These are phyloP conservation scores for Berberis thunbergii DNA, from an alignment of 164 flowering plant genomes.

Conservation along the genomic window DNA sequence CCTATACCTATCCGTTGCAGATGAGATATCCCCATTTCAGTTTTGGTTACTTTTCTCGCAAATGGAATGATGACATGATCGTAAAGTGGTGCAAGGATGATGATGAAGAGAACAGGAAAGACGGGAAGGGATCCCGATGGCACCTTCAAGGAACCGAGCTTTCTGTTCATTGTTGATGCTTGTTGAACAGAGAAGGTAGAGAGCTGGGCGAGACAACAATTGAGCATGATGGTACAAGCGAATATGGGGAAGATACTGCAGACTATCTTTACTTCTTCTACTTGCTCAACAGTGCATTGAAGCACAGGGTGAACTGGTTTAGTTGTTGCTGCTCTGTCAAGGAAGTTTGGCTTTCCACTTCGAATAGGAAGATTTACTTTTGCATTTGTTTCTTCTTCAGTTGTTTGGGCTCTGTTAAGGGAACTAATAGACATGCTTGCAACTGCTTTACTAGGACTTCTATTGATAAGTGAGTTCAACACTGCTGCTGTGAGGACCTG, in stretches of 20 bases:
- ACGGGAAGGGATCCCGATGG: constrained; percentile 93
- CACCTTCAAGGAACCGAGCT: constrained; percentile 49
- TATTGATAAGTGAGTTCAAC: constrained; percentile 17
- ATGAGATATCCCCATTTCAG: constrained; percentile 73
- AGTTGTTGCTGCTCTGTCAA: constrained; percentile 37
- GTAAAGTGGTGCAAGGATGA: constrained; percentile 73
- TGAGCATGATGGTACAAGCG: constrained; percentile 74
- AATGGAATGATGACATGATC: constrained; percentile 61
- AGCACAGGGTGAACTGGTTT: constrained; percentile 26
- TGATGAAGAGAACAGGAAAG: constrained; percentile 79
- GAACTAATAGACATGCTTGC: constrained; percentile 35
- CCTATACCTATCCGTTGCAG: constrained; percentile 78
- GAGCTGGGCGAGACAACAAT: constrained; percentile 92
- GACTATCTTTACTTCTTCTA: constrained; percentile 77
- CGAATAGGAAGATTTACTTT: constrained; percentile 8
- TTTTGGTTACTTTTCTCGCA: constrained; percentile 48
- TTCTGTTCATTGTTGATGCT: constrained; percentile 90
- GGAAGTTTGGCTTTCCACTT: constrained; percentile 32
- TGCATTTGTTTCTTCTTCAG: constrained; percentile 9
- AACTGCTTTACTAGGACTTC: constrained; percentile 35
- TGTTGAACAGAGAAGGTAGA: constrained; percentile 93
- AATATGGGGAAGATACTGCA: constrained; percentile 60
- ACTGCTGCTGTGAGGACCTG: constrained; percentile 56
- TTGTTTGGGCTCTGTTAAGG: constrained; percentile 9
- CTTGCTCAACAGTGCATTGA: constrained; percentile 45